These are phyloP conservation scores for Cucumis hystrix DNA, from an alignment of 306 rosid genomes.

Conservation along the genomic window DNA sequence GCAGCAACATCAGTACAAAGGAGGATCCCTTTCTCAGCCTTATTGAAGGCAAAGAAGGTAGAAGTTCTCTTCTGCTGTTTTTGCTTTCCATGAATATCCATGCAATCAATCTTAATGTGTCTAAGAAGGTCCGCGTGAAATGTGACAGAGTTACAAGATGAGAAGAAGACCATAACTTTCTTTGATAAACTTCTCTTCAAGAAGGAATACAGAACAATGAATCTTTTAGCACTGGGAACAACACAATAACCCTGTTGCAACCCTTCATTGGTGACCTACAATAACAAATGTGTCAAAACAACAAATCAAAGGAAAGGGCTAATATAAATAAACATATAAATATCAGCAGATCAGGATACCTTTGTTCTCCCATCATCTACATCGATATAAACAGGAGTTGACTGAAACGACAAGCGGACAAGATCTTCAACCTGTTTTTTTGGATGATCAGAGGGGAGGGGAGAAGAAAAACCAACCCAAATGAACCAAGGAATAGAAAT, in stretches of 20 bases:
- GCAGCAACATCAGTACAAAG: constrained; percentile 99
- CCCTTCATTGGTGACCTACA: constrained; percentile 92
- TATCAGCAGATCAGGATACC: constrained; percentile 24
- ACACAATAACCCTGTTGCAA: constrained; percentile 88
- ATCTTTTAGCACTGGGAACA: constrained; percentile 74
- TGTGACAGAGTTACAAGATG: constrained; percentile 89
- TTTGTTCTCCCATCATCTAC: constrained; percentile 80
- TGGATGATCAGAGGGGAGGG: background rate
- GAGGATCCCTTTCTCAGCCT: constrained; percentile 85
- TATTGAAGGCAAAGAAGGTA: constrained; percentile 64
- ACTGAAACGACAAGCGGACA: constrained; percentile 40
- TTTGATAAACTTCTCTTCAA: constrained; percentile 54
- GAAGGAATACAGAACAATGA: constrained; percentile 73
- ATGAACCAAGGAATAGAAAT: background rate
- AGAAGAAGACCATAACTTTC: constrained; percentile 97
- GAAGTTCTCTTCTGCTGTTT: constrained; percentile 77
- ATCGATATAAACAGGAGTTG: constrained; percentile 56
- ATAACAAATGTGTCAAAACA: background rate
- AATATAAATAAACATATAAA: background rate
- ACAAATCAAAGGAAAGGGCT: background rate
- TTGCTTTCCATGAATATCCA: constrained; percentile 88
- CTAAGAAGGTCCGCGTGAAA: constrained; percentile 80
- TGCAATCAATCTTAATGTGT: constrained; percentile 53
- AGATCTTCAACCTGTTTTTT: constrained; percentile 69
- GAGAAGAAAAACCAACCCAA: background rate